These are phyloP conservation scores for Cyberlindnera euphorbiae DNA, from an alignment of 805 yeast species.

Conservation along the genomic window DNA sequence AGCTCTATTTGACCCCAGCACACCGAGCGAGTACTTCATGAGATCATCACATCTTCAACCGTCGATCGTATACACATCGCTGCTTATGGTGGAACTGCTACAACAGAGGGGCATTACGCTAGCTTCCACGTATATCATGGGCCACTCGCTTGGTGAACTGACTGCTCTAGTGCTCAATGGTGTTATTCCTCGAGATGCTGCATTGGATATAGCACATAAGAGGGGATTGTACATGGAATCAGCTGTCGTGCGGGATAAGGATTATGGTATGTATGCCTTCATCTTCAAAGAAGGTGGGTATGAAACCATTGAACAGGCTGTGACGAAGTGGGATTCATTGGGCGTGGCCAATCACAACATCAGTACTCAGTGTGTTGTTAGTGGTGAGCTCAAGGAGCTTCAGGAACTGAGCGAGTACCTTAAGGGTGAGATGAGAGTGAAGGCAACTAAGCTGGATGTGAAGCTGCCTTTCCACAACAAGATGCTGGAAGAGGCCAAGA, in stretches of 20 bases:
- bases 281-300: conserved; percentile 20
- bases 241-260: conserved; percentile 16
- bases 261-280: conserved; percentile 34
- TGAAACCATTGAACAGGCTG: conserved; percentile 6
- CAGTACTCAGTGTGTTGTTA: conserved; percentile 34
- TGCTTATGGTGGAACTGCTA: conserved; percentile 25
- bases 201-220: conserved; percentile 25
- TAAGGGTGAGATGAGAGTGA: conserved; percentile 23
- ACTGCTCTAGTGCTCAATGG: conserved; percentile 32
- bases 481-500: conserved; percentile 31
- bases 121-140: conserved; percentile 27
- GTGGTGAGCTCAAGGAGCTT: conserved; percentile 30
- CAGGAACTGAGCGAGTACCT: conserved; percentile 9
- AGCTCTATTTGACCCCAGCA: conserved; percentile 5
- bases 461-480: conserved; percentile 42
- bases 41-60: conserved; percentile 31
- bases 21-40: conserved; percentile 12
- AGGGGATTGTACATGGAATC: conserved; percentile 38
- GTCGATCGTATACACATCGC: conserved; percentile 19
- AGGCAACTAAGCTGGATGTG: conserved; percentile 32
- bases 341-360: conserved; percentile 41
- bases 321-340: conserved; percentile 10
- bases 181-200: conserved; percentile 20
- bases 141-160: conserved; percentile 44
- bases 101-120: conserved; percentile 19